A percentile compares a stretch with the other conserved stretches of the same genome.
Conservation (phyloP, 768 basidiomycete species). For the Pleurotus tuoliensis region DNA sequence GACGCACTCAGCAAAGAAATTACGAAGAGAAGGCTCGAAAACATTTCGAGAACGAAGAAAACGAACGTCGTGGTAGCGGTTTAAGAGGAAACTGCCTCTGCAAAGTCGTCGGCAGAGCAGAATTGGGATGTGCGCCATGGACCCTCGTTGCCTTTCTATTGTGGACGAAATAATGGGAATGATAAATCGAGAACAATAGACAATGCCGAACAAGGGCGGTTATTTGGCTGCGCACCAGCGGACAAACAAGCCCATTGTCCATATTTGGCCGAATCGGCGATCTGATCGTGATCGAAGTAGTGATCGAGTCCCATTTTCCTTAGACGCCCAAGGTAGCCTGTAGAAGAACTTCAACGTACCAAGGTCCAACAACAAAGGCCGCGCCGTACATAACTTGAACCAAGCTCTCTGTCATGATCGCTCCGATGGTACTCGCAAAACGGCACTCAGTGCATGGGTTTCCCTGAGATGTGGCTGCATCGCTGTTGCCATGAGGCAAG, state of each 20-base stretch:
- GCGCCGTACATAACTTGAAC: no score
- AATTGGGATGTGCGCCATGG: not conserved
- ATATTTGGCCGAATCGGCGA: no score
- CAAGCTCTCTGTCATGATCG: no score
- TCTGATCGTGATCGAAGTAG: no score
- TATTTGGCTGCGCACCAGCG: not conserved
- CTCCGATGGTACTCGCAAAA: no score
- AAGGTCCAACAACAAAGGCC: no score
- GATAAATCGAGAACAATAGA: not conserved
- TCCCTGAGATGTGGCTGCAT: not conserved
- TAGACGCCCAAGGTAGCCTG: no score
- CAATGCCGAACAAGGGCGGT: not conserved
- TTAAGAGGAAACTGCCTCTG: not conserved
- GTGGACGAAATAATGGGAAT: not conserved
- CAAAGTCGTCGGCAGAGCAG: not conserved
- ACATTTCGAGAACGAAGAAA: conserved; percentile 29
- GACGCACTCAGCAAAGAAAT: conserved; percentile 26
- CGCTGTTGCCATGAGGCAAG: not conserved
- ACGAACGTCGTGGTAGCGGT: conserved; percentile 3
- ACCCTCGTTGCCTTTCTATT: not conserved
- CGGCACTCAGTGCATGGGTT: not conserved
- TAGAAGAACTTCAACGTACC: no score
- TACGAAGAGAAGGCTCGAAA: conserved; percentile 29
- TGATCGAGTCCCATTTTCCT: no score
- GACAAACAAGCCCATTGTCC: not conserved